Percentiles rank a stretch among this genome's conserved stretches.
phyloP scores from a whole-genome alignment of 257 asterid genomes.

The Sherardia arvensis region DNA sequence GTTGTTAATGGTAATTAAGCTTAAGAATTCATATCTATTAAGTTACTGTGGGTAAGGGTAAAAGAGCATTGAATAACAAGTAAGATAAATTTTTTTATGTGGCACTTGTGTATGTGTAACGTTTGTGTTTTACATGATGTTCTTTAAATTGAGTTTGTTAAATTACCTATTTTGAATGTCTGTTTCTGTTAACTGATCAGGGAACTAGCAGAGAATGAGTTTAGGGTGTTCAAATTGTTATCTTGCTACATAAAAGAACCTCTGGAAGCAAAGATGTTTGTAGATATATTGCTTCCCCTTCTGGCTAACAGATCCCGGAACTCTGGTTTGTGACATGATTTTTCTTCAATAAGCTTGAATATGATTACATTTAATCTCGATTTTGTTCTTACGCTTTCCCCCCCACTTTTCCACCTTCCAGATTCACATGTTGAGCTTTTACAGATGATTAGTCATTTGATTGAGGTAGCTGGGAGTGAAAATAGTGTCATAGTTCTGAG shows the following conservation, averaged over 20 bases:
- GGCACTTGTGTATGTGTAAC: not conserved
- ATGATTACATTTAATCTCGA: not conserved
- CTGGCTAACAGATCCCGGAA: conserved; percentile 47
- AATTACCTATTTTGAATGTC: conserved; percentile 11
- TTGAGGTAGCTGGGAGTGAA: conserved; percentile 40
- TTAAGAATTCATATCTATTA: not conserved
- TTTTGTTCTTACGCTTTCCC: not conserved
- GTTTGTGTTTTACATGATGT: not conserved
- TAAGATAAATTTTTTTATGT: not conserved
- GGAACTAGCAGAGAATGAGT: conserved; percentile 54
- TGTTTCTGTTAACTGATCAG: conserved; percentile 38
- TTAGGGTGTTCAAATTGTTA: conserved; percentile 55
- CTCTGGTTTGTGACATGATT: conserved; percentile 40
- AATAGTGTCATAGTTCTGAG: conserved; percentile 39
- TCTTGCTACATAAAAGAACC: conserved; percentile 56
- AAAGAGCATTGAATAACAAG: not conserved
- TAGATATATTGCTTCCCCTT: conserved; percentile 72
- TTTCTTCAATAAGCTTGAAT: not conserved
- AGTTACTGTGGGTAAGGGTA: not conserved
- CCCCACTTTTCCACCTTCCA: conserved; percentile 23
- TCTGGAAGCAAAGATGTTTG: conserved; percentile 50
- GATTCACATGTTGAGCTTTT: conserved; percentile 45
- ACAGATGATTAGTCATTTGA: conserved; percentile 50
- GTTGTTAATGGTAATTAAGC: no score
- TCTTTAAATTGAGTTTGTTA: not conserved